Base-by-base conservation (phyloP, 176 grass and related monocot genomes). In the Zoysia pacifica region DNA sequence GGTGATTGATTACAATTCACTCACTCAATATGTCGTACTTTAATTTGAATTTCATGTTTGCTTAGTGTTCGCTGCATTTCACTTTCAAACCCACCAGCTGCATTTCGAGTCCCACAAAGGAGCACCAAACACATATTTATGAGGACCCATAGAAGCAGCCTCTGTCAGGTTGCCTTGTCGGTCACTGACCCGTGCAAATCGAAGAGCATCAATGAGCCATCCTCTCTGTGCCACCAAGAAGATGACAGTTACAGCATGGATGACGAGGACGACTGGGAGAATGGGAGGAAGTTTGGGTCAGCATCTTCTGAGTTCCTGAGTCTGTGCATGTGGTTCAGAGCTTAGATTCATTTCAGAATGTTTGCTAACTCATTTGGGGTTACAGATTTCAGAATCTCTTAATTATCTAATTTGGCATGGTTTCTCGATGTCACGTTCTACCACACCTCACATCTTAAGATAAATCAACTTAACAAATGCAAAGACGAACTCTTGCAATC, bases 111-210 rank as follows among this genome's bases (percentile, higher is more conserved):
- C 93, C 77, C 91, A 91, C 81, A 97, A 93, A 72, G 91, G 78
- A 41, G 87, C 87, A 11, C 95, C 1, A 75, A 89, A 11, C 53
- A 92, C 77, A 97, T 92, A 9, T 97, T 80, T 83, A 97, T 97
- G 91, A 90, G 95, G 74, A 85, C 94, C 95, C 95, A 20, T 97
- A 92, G 95, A 97, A 91, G 90, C 95, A 97, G 55, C 95, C 95
- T 14, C 85, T 97, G 95, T 11, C 95, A 94, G 83, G 95, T 97
- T 1, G 84, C 91, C 40, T 89, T 97, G 91, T 86, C 94, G 18
- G 92, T 90, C 61, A 55, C 18, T 3, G 48, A 77, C 3, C 83
- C 54, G 2, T 94, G 95, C 90, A 92, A 50, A 7, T 87, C 95
- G 0, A 94, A 94, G 77, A 91, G 95, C 46, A 5, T 90, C 10